Percentiles rank a stretch among this genome's conserved stretches.
Conservation (phyloP, 208 protist species). For the Lotmaria passim region DNA sequence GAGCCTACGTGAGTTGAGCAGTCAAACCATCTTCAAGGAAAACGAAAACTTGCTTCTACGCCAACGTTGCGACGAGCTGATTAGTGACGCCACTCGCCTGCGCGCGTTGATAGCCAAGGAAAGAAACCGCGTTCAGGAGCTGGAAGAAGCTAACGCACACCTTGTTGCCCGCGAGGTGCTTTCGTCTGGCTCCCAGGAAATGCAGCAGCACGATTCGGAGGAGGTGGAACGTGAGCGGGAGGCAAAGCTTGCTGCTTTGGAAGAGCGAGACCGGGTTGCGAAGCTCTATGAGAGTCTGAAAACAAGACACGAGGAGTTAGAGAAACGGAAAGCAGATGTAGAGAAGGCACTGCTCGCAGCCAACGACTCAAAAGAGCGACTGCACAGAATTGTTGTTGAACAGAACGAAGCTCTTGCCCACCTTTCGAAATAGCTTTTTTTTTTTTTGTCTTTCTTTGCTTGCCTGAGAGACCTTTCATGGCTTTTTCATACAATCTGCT, state of each 20-base stretch:
- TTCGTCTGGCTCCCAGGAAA: conserved; percentile 4
- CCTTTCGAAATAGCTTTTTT: conserved; percentile 19
- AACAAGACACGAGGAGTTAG: conserved; percentile 23
- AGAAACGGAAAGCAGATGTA: conserved; percentile 25
- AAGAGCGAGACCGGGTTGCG: conserved; percentile 11
- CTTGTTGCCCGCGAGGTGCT: conserved; percentile 72
- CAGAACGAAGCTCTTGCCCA: conserved; percentile 74
- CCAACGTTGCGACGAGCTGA: conserved; percentile 58
- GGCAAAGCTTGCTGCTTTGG: background rate
- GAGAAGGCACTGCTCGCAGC: conserved; percentile 52
- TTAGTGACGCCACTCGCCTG: conserved; percentile 54
- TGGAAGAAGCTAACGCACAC: conserved; percentile 79
- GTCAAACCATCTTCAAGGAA: conserved; percentile 79
- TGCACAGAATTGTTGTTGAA: conserved; percentile 82
- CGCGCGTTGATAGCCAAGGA: conserved; percentile 40
- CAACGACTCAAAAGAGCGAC: conserved; percentile 65
- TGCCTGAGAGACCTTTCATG: background rate
- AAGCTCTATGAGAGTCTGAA: conserved; percentile 15
- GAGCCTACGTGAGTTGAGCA: conserved; percentile 78
- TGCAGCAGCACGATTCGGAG: background rate
- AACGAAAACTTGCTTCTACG: conserved; percentile 80
- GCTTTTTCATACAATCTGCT: background rate
- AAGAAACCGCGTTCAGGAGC: conserved; percentile 39
- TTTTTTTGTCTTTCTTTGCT: conserved; percentile 23
- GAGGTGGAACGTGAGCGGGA: conserved; percentile 29